Evolutionary conservation across 805 yeast genomes (phyloP), one percentile per base, ranked within the genome.

Genomic region (Yarrowia deformans): DNA sequence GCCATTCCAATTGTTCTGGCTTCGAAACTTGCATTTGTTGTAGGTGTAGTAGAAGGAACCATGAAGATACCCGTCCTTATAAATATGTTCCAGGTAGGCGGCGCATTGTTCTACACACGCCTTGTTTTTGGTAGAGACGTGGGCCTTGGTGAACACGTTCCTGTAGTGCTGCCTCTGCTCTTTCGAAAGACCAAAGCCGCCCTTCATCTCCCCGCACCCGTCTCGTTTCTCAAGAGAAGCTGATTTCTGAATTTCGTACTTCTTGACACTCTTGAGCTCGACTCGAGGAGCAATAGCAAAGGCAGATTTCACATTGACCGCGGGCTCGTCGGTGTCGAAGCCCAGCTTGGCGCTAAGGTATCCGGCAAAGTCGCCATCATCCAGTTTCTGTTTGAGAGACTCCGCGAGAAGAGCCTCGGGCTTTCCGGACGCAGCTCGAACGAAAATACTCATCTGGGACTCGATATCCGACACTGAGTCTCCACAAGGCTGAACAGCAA

Each of bases 1-100:
- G 9, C 58, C 58, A 13, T 54, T 54, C 58, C 58, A 54, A 18
- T 54, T 54, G 43, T 54, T 54, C 58, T 54, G 58, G 32, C 58
- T 54, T 54, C 58, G 43, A 29, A 54, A 54, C 34, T 54, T 54
- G 18, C 58, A 54, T 14, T 32, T 43, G 43, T 54, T 54, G 14
- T 54, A 54, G 5, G 58, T 54, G 58, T 54, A 54, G 58, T 54
- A 54, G n/a, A 54, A 54, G 13, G 58, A 35, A n/a, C 58, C 58
- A 43, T 54, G 58, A 5, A 54, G 58, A 12, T 13, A 13, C 6
- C 58, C 58, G 29, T 54, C 58, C 18, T 54, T 35, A 43, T 43
- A 54, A 13, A 54, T 54, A 13, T 54, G 58, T 0, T n/a, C 7
- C 34, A 54, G 32, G 23, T 54, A 54, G 58, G 37, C 58, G 12